Base-by-base conservation (phyloP, 2,329 filamentous ascomycete genomes). In the Paecilomyces dactylethromorphus region DNA sequence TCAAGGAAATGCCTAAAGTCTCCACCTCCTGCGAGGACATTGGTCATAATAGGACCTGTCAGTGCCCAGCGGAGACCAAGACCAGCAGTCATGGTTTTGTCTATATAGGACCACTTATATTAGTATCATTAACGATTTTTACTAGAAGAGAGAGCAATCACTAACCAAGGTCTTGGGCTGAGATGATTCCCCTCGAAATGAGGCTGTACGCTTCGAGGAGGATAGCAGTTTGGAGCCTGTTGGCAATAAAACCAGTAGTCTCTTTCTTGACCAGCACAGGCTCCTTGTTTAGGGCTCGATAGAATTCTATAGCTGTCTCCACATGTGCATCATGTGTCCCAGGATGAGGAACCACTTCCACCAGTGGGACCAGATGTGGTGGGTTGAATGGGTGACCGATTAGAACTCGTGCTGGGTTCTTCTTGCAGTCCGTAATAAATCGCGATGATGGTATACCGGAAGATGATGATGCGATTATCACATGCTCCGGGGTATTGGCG, bases 331-430 rank as follows among this genome's bases (percentile, higher is more conserved):
- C 54, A 4, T 65, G 58, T 0, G 76, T 78, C 49, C 64, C 62
- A 1, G 61, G 54, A 2, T 74, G 71, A 8, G 73, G 74, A 1
- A 79, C 78, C 0, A 81, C 74, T 63, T 81, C 78, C 21, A 81
- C 76, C 13, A 81, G 68, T 0, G 78, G 78, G 21, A 81, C 77
- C 18, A 81, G 66, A 60, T 81, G 78, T 5, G 78, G 78, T 8
- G 79, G 79, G 61, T 81, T 80, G 68, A 80, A 80, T 0, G 79
- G 78, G 62, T 81, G 79, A 3, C 77, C 78, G 26, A 81, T 72
- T 0, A 78, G 63, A 33, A 76, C 69, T n/a, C 76, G 69, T 21
- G 63, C 65, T 0, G 75, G 71, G 32, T 68, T 13, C 13, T 13
- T 13, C 33, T 39, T 39, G 33, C 33, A 39, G 13, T 39, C 33